Base-by-base conservation (phyloP, 306 rosid genomes). In the Ceratonia siliqua region DNA sequence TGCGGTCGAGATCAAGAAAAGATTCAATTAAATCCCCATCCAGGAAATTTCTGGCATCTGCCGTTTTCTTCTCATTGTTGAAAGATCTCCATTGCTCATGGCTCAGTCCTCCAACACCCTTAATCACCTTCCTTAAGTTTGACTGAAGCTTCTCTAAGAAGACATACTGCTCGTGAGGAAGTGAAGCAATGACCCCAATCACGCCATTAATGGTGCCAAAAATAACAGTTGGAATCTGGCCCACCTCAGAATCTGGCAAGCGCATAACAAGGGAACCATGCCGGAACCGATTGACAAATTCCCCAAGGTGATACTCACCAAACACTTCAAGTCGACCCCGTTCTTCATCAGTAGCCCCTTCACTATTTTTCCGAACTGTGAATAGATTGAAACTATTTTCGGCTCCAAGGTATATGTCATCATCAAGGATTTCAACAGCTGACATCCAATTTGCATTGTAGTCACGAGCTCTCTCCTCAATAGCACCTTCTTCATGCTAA, bases 1-100 rank as follows among this genome's bases (percentile, higher is more conserved):
- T 73, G 28, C 96, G 92, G 73, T 82, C 90, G 42, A 94, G 96
- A 80, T 94, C 99, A 36, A 94, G 94, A 83, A 92, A 94, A 2
- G 99, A 94, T 68, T 94, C 99, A 1, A 94, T 94, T n/a, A 94
- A 81, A 83, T 94, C 99, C 8, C 99, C 99, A 25, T 94, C 99
- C 66, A 94, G 80, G 86, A 94, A 92, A 48, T 86, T 94, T 73
- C 86, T 87, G 25, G 99, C 96, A 33, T 94, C 96, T 6, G 77
- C 90, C 1, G 95, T 87, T 75, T 88, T 90, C 89, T 92, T 95
- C 84, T 95, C 98, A 12, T 85, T 95, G 87, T 83, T 92, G 78
- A 91, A 95, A 42, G 98, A 95, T 74, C 98, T 90, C 99, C 99
- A 92, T 27, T 95, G 99, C 86, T 95, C 99, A 15, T 95, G 99